Evolutionary conservation across 1,284 basidiomycete genomes (phyloP), one percentile per base, ranked within the genome.

Genomic region (Fomes fomentarius): DNA sequence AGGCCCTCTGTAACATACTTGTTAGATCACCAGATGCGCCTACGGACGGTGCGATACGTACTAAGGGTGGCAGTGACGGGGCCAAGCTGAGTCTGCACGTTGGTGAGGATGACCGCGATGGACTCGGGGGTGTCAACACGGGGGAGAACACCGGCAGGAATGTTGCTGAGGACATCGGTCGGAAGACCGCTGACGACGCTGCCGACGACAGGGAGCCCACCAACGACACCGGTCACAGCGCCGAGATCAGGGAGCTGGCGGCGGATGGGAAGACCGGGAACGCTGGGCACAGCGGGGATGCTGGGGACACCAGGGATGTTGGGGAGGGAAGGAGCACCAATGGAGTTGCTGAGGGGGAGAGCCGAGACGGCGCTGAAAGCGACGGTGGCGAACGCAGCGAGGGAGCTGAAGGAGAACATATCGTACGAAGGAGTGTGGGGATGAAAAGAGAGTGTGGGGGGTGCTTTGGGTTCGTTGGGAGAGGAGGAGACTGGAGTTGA

Each of bases 391-490:
- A 75, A 47, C 69, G 71, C 51, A 60, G 72, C 66, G 62, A 75
- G 50, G 62, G 68, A 64, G 64, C 63, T 68, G 71, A 80, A 77
- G 60, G 76, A 77, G 70, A 68, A 73, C 80, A 81, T 81, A 68
- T 56, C 38, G 45, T 46, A 25, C 17, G 35, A 51, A 55, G 10
- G 52, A 55, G 43, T 44, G 58, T 60, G 47, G n/a, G 50, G 56
- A 31, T 7, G 67, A 66, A 54, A 66, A 78, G 74, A 55, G 76
- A 76, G 63, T 69, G 76, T 74, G 66, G 66, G 65, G 66, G 60
- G 58, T 37, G 52, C 51, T 50, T 43, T 33, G 21, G 47, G 34
- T 30, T 45, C 47, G 35, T 48, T 43, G 33, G 34, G 47, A 42
- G 50, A 35, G 40, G 43, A 39, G 15, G 54, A 49, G 57, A 52